phyloP scores from a whole-genome alignment of 1,284 basidiomycete species.

The Moesziomyces globuligerus region DNA sequence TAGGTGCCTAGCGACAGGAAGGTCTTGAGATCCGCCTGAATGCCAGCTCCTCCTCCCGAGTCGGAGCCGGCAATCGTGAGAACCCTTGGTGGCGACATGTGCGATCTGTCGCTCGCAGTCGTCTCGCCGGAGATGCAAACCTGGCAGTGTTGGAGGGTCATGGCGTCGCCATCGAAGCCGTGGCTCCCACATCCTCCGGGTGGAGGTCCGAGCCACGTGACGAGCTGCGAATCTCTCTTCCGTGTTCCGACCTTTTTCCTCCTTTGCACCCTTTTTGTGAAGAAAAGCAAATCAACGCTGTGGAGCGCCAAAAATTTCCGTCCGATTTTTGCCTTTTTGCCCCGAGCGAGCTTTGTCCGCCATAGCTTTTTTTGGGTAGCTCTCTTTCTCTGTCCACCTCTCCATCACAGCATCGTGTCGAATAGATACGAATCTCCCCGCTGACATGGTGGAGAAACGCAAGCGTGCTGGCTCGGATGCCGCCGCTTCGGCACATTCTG shows the following conservation, averaged over 20 bases:
- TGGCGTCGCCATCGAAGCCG: neutral
- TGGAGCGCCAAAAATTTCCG: slow-evolving; percentile 22
- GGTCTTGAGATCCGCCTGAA: slow-evolving; percentile 83
- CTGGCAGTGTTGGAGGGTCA: neutral
- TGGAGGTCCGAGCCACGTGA: neutral
- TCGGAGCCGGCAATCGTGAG: slow-evolving; percentile 88
- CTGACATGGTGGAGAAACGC: slow-evolving; percentile 33
- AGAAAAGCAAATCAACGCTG: neutral
- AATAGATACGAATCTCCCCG: neutral
- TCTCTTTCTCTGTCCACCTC: neutral
- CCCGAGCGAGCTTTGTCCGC: too few species aligned
- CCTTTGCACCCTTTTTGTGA: neutral
- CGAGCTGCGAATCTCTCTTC: neutral
- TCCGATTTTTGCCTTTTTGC: slow-evolving; percentile 1
- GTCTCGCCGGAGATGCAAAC: too few species aligned
- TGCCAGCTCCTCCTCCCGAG: slow-evolving; percentile 87
- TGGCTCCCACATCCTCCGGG: neutral
- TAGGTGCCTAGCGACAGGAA: slow-evolving; percentile 80
- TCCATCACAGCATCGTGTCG: neutral
- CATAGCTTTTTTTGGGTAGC: neutral
- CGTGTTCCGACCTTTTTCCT: neutral
- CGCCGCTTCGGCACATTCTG: slow-evolving; percentile 16
- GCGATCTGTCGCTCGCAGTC: too few species aligned
- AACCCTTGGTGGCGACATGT: slow-evolving; percentile 67
- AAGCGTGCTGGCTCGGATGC: slow-evolving; percentile 36